phyloP scores from a whole-genome alignment of 805 yeast species.

The Priceomyces medius region DNA sequence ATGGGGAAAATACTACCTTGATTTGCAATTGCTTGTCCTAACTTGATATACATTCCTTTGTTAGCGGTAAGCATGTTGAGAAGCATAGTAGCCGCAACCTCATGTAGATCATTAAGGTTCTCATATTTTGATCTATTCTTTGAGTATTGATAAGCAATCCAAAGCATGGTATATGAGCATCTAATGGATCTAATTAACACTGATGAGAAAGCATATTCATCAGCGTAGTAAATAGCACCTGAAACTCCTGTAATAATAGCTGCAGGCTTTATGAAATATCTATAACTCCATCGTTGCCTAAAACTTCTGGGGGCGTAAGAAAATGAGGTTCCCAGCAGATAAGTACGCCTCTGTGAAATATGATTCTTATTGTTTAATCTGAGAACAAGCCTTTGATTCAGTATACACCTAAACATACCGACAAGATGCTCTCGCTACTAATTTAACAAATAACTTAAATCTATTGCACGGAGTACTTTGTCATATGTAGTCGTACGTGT shows the following conservation, averaged over 20 bases:
- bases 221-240: conserved; percentile 12
- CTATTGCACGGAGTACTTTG: neutral
- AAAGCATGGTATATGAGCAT: conserved; percentile 46
- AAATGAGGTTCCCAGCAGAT: too few relatives aligned
- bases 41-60: conserved; percentile 61
- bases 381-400: neutral
- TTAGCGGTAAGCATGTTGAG: conserved; percentile 29
- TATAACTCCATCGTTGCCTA: neutral
- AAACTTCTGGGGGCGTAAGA: too few relatives aligned
- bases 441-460: neutral
- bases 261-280: conserved; percentile 2
- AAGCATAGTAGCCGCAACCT: conserved; percentile 47
- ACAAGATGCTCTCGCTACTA: neutral
- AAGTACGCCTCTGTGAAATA: too few relatives aligned
- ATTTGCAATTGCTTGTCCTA: conserved; percentile 79
- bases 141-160: conserved; percentile 60
- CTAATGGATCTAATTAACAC: conserved; percentile 51
- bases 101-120: conserved; percentile 54
- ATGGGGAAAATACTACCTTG: conserved; percentile 68
- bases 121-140: conserved; percentile 39
- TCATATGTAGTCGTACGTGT: too few relatives aligned
- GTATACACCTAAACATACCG: neutral
- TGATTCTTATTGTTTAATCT: too few relatives aligned
- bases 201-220: conserved; percentile 37
- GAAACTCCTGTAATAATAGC: conserved; percentile 8